Evolutionary conservation across 2,329 filamentous ascomycete species (phyloP).

Genomic region (Tolypocladium cylindrosporum): DNA sequence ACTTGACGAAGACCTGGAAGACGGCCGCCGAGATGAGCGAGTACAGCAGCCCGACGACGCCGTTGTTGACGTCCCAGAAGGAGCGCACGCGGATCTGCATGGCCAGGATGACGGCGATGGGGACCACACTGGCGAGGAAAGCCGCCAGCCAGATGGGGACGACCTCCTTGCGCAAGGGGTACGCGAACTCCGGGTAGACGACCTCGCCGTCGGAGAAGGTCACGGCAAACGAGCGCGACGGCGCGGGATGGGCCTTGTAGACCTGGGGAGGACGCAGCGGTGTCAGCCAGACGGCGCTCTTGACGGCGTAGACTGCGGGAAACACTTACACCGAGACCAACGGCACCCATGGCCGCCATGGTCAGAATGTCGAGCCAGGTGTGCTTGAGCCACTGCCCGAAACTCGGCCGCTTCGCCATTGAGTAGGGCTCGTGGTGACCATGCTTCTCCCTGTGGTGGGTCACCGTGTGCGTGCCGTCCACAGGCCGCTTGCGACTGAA

Average conservation of each 20-base stretch:
- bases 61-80: constrained; percentile 65
- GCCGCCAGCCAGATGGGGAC: constrained; percentile 63
- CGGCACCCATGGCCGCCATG: constrained; percentile 54
- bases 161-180: constrained; percentile 60
- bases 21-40: constrained; percentile 60
- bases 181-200: constrained; percentile 61
- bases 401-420: constrained; percentile 44
- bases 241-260: constrained; percentile 55
- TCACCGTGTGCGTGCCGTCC: neutral
- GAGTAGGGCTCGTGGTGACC: constrained; percentile 16
- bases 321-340: constrained; percentile 53
- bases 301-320: too few relatives aligned
- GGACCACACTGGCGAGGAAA: constrained; percentile 52
- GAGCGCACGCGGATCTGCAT: constrained; percentile 59
- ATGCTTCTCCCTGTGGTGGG: neutral
- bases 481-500: neutral
- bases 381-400: constrained; percentile 60
- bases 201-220: constrained; percentile 57
- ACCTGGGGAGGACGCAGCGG: constrained; percentile 15
- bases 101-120: constrained; percentile 53
- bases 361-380: constrained; percentile 59
- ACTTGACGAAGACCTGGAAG: constrained; percentile 69
- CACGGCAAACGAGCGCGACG: constrained; percentile 49
- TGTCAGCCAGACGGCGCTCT: too few relatives aligned
- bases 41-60: constrained; percentile 58